Percentiles rank a stretch among this genome's conserved stretches.
These are phyloP conservation scores for Mrakia frigida DNA, from an alignment of 768 basidiomycete genomes.

Conservation along the genomic window DNA sequence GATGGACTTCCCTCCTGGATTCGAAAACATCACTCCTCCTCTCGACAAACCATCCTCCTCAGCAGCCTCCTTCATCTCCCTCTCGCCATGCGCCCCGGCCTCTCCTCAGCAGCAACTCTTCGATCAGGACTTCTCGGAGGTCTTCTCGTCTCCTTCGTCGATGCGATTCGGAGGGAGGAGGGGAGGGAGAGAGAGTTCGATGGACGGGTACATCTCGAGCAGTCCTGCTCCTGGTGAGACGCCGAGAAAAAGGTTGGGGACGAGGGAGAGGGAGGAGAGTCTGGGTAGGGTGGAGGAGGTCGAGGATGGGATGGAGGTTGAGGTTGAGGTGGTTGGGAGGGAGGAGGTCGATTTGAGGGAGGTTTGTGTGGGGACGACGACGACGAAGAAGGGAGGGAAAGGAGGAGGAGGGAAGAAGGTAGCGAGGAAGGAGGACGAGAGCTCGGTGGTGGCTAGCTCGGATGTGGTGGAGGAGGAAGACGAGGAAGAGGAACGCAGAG, in stretches of 20 bases:
- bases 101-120: not conserved
- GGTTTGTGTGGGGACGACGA: not conserved
- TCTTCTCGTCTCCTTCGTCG: not conserved
- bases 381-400: not conserved
- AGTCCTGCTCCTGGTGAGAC: slow-evolving; percentile 6
- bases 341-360: slow-evolving; percentile 15
- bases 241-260: not conserved
- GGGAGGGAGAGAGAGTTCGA: not conserved
- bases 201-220: slow-evolving; percentile 31
- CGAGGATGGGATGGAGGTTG: not conserved
- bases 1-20: not conserved
- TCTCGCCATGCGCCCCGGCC: not conserved
- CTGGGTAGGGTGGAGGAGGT: not conserved
- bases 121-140: not conserved
- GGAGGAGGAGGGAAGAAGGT: not conserved
- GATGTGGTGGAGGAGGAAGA: not conserved
- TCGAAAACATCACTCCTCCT: not conserved
- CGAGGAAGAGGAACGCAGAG: not conserved
- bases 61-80: not conserved
- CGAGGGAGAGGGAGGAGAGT: not conserved
- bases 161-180: not conserved
- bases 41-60: not conserved
- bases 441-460: slow-evolving; percentile 5
- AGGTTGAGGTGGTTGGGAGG: not conserved
- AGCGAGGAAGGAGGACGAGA: not conserved